A percentile compares a stretch with the other conserved stretches of the same genome.
Conservation (phyloP, 2,329 filamentous ascomycete genomes). For the Aplosporella prunicola region DNA sequence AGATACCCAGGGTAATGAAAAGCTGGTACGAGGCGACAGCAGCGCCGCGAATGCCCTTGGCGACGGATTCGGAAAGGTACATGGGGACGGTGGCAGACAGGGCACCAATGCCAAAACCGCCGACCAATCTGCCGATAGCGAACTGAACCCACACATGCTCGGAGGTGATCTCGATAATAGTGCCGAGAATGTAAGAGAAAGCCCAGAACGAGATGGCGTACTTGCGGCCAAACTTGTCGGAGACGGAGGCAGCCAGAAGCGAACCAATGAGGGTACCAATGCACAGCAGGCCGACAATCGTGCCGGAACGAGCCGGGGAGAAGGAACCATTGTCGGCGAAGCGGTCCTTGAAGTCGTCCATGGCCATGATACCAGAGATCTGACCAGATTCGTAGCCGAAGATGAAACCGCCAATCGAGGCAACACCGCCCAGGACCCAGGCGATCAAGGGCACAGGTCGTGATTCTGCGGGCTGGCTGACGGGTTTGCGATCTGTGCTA, state of each 20-base stretch:
- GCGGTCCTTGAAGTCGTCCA: constrained; percentile 44
- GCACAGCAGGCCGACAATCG: constrained; percentile 36
- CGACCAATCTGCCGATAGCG: constrained; percentile 39
- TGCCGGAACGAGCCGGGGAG: constrained; percentile 25
- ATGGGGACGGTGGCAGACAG: constrained; percentile 53
- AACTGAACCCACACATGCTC: constrained; percentile 33
- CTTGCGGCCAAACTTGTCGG: constrained; percentile 43
- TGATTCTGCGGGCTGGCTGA: too few species aligned
- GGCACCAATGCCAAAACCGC: constrained; percentile 34
- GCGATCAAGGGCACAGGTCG: constrained; percentile 17
- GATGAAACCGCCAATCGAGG: constrained; percentile 52
- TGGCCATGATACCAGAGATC: constrained; percentile 31
- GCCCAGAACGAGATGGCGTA: constrained; percentile 42
- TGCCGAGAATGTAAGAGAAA: constrained; percentile 32
- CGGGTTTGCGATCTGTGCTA: too few species aligned
- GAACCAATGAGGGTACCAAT: constrained; percentile 35
- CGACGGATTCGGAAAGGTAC: constrained; percentile 56
- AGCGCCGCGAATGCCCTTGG: constrained; percentile 53
- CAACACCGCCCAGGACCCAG: constrained; percentile 46
- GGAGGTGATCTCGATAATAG: constrained; percentile 35
- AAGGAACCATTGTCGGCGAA: constrained; percentile 36
- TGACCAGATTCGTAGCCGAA: constrained; percentile 52
- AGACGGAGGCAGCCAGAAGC: constrained; percentile 36
- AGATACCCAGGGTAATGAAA: constrained; percentile 36
- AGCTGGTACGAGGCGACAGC: constrained; percentile 45